phyloP scores from a whole-genome alignment of 148 eudicot species.

The Silene latifolia region DNA sequence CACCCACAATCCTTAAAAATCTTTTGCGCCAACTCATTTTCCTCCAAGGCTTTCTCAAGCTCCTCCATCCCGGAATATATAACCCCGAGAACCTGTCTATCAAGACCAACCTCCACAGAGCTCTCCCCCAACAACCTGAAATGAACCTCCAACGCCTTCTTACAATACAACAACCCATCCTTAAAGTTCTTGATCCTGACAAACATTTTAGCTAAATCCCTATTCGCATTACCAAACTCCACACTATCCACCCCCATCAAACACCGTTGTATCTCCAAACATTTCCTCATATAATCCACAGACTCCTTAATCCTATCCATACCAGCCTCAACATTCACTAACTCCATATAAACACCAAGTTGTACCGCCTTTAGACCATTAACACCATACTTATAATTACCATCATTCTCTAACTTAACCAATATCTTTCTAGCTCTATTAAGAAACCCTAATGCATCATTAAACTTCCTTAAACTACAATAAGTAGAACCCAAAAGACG shows the following conservation, averaged over 20 bases:
- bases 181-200: conserved; percentile 67
- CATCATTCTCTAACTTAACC: too few species aligned
- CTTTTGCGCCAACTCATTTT: conserved; percentile 65
- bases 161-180: conserved; percentile 65
- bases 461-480: too few species aligned
- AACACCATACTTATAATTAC: conserved; percentile 20
- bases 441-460: too few species aligned
- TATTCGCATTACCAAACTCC: conserved; percentile 75
- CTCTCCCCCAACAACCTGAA: conserved; percentile 52
- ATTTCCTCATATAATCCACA: not conserved
- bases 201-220: conserved; percentile 81
- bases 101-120: conserved; percentile 88
- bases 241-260: conserved; percentile 60
- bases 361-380: conserved; percentile 54
- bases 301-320: conserved; percentile 81
- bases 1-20: conserved; percentile 83
- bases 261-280: too few species aligned
- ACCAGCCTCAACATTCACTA: conserved; percentile 72
- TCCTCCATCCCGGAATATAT: conserved; percentile 90
- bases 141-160: conserved; percentile 79
- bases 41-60: conserved; percentile 77
- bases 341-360: conserved; percentile 79
- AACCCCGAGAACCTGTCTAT: conserved; percentile 75
- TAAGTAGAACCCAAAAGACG: too few species aligned
- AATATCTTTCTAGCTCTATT: too few species aligned